These are phyloP conservation scores for Backusella parvicylindrica DNA, from an alignment of 192 early-diverging fungal genomes.

Conservation along the genomic window DNA sequence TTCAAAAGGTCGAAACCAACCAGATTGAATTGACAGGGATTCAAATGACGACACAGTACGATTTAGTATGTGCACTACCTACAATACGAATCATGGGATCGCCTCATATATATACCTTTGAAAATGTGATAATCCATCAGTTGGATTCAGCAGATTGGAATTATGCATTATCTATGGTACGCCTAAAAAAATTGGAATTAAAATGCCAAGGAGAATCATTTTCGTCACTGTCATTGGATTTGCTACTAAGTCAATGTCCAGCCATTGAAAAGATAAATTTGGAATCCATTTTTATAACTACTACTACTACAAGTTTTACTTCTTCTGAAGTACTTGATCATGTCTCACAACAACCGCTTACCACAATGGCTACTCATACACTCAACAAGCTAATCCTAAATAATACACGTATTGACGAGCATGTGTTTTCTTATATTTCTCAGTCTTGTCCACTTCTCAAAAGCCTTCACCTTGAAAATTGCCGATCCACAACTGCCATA, in stretches of 20 bases:
- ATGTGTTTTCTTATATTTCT: not conserved
- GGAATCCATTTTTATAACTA: not conserved
- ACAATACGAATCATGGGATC: not conserved
- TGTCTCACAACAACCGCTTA: not conserved
- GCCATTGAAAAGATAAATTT: not conserved
- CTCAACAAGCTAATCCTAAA: not conserved
- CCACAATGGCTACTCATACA: not conserved
- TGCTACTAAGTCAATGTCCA: not conserved
- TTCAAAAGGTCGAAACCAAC: not conserved
- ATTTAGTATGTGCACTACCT: not conserved
- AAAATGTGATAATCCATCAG: not conserved
- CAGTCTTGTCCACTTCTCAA: not conserved
- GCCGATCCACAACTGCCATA: not conserved
- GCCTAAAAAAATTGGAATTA: not conserved
- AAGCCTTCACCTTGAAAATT: not conserved
- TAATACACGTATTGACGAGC: not conserved
- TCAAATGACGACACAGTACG: not conserved
- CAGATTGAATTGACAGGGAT: not conserved
- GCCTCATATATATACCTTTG: not conserved
- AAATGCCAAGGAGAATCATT: not conserved
- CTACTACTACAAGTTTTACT: no score
- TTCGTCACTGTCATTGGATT: not conserved
- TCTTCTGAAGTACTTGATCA: not conserved
- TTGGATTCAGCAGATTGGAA: not conserved
- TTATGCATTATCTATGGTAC: not conserved